These are phyloP conservation scores for Yamadazyma siamensis DNA, from an alignment of 1,139 yeast species.

Conservation along the genomic window DNA sequence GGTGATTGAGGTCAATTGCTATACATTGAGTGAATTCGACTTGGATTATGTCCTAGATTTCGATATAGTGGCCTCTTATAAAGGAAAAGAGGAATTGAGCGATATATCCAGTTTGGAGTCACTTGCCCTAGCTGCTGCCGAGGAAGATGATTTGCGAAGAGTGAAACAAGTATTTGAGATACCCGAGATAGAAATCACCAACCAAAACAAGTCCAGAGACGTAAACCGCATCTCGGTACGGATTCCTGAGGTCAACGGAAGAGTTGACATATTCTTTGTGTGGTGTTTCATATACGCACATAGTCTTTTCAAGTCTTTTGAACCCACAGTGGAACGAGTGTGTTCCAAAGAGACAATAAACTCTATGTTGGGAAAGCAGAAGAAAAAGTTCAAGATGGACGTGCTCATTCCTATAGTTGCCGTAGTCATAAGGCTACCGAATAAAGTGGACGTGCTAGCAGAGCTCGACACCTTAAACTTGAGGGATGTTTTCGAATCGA, in stretches of 20 bases:
- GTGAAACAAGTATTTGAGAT: slow-evolving; percentile 34
- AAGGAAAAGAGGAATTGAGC: slow-evolving; percentile 25
- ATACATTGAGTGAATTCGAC: slow-evolving; percentile 38
- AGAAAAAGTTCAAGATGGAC: slow-evolving; percentile 28
- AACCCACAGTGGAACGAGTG: slow-evolving; percentile 31
- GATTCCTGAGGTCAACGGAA: slow-evolving; percentile 38
- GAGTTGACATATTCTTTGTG: slow-evolving; percentile 39
- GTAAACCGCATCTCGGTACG: slow-evolving; percentile 24
- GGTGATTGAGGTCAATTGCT: slow-evolving; percentile 25
- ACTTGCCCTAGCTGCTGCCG: slow-evolving; percentile 17
- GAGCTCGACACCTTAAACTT: slow-evolving; percentile 43
- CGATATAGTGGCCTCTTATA: slow-evolving; percentile 25
- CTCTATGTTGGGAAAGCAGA: slow-evolving; percentile 20
- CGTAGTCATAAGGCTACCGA: slow-evolving; percentile 47
- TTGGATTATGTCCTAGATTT: slow-evolving; percentile 36
- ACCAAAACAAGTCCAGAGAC: slow-evolving; percentile 22
- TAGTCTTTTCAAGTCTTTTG: slow-evolving; percentile 31
- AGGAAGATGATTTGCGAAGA: slow-evolving; percentile 19
- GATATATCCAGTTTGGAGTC: slow-evolving; percentile 38
- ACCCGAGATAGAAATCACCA: slow-evolving; percentile 24
- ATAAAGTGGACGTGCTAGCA: slow-evolving; percentile 47
- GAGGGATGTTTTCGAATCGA: slow-evolving; percentile 26
- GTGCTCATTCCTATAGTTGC: slow-evolving; percentile 40
- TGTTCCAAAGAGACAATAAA: slow-evolving; percentile 26
- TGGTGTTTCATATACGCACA: slow-evolving; percentile 44